Percentiles rank a stretch among this genome's conserved stretches.
Evolutionary conservation across 2,329 filamentous ascomycete species (phyloP).

Genomic region (Beauveria sp.): DNA sequence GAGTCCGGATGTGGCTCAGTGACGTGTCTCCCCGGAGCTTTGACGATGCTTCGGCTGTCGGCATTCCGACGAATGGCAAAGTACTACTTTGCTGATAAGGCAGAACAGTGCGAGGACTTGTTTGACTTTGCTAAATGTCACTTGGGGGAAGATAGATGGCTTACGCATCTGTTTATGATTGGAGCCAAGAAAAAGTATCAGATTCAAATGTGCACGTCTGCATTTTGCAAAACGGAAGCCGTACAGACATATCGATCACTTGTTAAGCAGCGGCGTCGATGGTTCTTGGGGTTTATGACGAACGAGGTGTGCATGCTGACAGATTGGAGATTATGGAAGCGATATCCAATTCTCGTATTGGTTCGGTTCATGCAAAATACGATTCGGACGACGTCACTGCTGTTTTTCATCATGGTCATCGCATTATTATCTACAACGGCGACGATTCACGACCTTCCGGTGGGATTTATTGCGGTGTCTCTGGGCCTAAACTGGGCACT

Average conservation of each 20-base stretch:
- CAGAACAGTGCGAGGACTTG: conserved; percentile 87
- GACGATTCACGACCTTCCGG: conserved; percentile 68
- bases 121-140: conserved; percentile 97
- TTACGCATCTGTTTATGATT: conserved; percentile 98
- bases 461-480: conserved; percentile 89
- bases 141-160: conserved; percentile 90
- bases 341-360: conserved; percentile 78
- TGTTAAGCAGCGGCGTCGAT: conserved; percentile 87
- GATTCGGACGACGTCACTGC: conserved; percentile 83
- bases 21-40: conserved; percentile 87
- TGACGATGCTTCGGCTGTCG: conserved; percentile 92
- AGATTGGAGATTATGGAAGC: conserved; percentile 82
- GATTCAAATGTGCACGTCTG: conserved; percentile 95
- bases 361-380: conserved; percentile 95
- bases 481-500: conserved; percentile 88
- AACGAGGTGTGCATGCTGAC: conserved; percentile 99
- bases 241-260: conserved; percentile 81
- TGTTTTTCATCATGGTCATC: conserved; percentile 91
- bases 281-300: conserved; percentile 96
- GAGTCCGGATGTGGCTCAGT: conserved; percentile 92
- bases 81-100: conserved; percentile 97
- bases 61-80: conserved; percentile 96
- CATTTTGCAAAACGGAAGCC: conserved; percentile 97
- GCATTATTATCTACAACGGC: conserved; percentile 80
- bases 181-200: conserved; percentile 88